Evolutionary conservation across 306 rosid species (phyloP), one percentile per base, ranked within the genome.

Genomic region (Inga laurina): DNA sequence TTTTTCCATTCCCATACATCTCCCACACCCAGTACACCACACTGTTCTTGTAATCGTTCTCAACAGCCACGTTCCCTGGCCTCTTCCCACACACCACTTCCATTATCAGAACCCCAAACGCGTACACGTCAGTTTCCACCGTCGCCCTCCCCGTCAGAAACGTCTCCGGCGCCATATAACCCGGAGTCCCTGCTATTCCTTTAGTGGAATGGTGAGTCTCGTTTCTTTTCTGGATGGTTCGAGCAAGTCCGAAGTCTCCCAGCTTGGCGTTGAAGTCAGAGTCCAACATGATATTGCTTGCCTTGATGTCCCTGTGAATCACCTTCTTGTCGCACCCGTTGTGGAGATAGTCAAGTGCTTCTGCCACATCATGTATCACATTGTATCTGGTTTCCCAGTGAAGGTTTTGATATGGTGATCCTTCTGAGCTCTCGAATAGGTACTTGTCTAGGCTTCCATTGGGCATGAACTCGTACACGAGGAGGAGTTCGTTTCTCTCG

Each of bases 381-480:
- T 77, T 24, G 14, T 11, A 87, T 79, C 97, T 86, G 14, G 51
- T 90, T 79, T 85, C 80, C 98, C 94, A 94, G 69, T 73, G 59
- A 46, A 91, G 81, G n/a, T 72, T 72, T 72, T 32, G 46, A 34
- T 70, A 45, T 18, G 78, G 71, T 7, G 46, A 41, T 70, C 30
- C 10, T 59, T 51, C 79, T 83, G 79, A 15, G 0, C 48, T 73
- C 8, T 51, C 76, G 18, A 82, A 92, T 30, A 94, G 82, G 81
- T 83, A 88, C 82, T 79, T 92, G 83, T 94, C 97, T 8, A 94
- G 84, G 87, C 97, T 92, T 5, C 94, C 88, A 34, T 90, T 85
- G 0, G 98, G 95, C 98, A 94, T 92, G 90, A 76, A 94, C 85
- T 94, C 98, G 10, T 94, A 94, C 1, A 94, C 92, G 6, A 94